Conservation (phyloP, 768 basidiomycete genomes). For the Suillus hirtellus region DNA sequence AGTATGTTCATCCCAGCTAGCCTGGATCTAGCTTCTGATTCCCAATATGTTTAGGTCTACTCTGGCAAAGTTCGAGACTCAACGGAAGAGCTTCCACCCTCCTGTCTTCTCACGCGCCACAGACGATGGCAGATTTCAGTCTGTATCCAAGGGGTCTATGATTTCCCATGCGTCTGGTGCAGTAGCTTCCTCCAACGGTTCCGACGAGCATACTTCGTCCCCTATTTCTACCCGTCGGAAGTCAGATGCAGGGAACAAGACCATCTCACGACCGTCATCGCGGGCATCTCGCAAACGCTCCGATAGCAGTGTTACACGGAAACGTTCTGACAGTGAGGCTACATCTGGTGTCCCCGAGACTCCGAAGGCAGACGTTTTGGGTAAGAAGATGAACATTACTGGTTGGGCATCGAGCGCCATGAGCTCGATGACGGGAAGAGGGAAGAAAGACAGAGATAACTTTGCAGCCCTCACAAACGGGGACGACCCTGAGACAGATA, state of each 20-base stretch:
- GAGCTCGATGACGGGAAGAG: conserved; percentile 56
- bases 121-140: conserved; percentile 31
- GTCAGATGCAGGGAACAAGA: conserved; percentile 41
- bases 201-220: conserved; percentile 35
- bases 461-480: conserved; percentile 56
- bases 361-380: conserved; percentile 37
- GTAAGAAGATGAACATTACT: conserved; percentile 38
- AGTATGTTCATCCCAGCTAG: conserved; percentile 41
- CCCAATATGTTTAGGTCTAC: conserved; percentile 28
- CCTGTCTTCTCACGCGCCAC: conserved; percentile 19
- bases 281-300: conserved; percentile 66
- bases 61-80: conserved; percentile 28
- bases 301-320: conserved; percentile 57
- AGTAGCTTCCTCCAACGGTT: conserved; percentile 30
- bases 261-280: conserved; percentile 55
- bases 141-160: conserved; percentile 35
- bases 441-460: conserved; percentile 60
- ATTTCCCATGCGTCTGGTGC: conserved; percentile 18
- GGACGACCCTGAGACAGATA: conserved; percentile 22
- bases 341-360: conserved; percentile 40
- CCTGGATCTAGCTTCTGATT: conserved; percentile 7
- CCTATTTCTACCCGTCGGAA: conserved; percentile 36
- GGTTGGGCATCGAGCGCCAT: conserved; percentile 70
- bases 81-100: conserved; percentile 20
- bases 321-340: conserved; percentile 59